phyloP scores from a whole-genome alignment of 495 filamentous ascomycete genomes.

The Penicillium waksmanii region DNA sequence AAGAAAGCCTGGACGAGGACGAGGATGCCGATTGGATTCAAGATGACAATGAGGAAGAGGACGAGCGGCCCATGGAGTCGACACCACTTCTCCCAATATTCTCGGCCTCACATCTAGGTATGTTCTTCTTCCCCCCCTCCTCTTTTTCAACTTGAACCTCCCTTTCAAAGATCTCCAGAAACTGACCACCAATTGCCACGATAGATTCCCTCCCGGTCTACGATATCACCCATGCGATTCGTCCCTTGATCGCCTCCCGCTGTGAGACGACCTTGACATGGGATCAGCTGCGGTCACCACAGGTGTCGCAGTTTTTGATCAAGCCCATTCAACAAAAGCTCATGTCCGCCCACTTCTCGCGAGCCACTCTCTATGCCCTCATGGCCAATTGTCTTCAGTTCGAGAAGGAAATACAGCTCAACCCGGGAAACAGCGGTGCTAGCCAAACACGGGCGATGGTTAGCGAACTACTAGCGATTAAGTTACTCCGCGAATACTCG shows the following conservation, averaged over 20 bases:
- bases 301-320: slow-evolving; percentile 92
- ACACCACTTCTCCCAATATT: slow-evolving; percentile 79
- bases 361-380: slow-evolving; percentile 83
- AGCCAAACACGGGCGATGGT: slow-evolving; percentile 83
- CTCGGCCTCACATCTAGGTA: slow-evolving; percentile 79
- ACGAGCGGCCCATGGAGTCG: slow-evolving; percentile 60
- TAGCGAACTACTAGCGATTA: slow-evolving; percentile 89
- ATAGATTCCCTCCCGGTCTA: slow-evolving; percentile 81
- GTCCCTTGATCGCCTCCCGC: slow-evolving; percentile 74
- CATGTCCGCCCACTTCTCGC: slow-evolving; percentile 74
- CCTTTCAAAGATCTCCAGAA: background rate
- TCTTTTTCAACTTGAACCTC: background rate
- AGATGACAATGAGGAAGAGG: slow-evolving; percentile 53
- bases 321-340: slow-evolving; percentile 91
- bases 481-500: slow-evolving; percentile 83
- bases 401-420: slow-evolving; percentile 77
- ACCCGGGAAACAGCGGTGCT: slow-evolving; percentile 80
- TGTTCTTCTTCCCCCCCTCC: background rate
- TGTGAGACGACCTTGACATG: slow-evolving; percentile 93
- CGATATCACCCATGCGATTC: slow-evolving; percentile 85
- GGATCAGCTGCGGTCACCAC: slow-evolving; percentile 92
- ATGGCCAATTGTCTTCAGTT: slow-evolving; percentile 95
- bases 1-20: slow-evolving; percentile 34
- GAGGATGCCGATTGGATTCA: slow-evolving; percentile 46
- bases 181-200: background rate